Base-by-base conservation (phyloP, 2,329 filamentous ascomycete genomes). In the Arthrobotrys sinensis region DNA sequence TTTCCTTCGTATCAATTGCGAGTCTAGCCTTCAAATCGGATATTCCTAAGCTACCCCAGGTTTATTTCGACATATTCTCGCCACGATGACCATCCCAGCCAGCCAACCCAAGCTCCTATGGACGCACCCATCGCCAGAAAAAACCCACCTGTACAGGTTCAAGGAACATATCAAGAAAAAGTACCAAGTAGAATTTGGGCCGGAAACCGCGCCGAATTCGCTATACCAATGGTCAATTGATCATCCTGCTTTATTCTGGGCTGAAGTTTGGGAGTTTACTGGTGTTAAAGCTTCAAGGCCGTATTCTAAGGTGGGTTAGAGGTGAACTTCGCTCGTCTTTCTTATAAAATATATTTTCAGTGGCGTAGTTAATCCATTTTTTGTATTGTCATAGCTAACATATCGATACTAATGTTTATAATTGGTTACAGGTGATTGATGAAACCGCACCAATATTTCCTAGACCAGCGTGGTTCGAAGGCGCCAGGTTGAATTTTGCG, bases 181-280 rank as follows among this genome's bases (percentile, higher is more conserved):
- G 66, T 80, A 81, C 80, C 93, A 91, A 84, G 83, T 88, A 79
- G 92, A 91, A 81, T 89, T 94, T 82, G 85, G 86, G 10, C 84
- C 93, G 70, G 83, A 86, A 21, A 86, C 96, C 55, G 83, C 87
- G 16, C 89, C 87, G 79, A 85, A 90, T 19, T 89, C 89, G n/a
- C 88, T 98, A 7, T 92, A 95, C 85, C 86, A 88, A 83, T 98
- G 95, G 95, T 97, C 93, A 80, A 88, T 96, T 80, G 88, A 91
- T 6, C 87, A 95, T 81, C 88, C 93, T 6, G 88, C 90, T 24
- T 86, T 88, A 0, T 97, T 97, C 84, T 98, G 95, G 95, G 90
- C 88, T 62, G 91, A 94, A 69, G 88, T 93, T 8, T 97, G 94
- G 94, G 87, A 92, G 48, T 94, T 92, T 84, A 92, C 92, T 1